Evolutionary conservation across 257 asterid species (phyloP), one percentile per base, ranked within the genome.

Genomic region (Sherardia arvensis): DNA sequence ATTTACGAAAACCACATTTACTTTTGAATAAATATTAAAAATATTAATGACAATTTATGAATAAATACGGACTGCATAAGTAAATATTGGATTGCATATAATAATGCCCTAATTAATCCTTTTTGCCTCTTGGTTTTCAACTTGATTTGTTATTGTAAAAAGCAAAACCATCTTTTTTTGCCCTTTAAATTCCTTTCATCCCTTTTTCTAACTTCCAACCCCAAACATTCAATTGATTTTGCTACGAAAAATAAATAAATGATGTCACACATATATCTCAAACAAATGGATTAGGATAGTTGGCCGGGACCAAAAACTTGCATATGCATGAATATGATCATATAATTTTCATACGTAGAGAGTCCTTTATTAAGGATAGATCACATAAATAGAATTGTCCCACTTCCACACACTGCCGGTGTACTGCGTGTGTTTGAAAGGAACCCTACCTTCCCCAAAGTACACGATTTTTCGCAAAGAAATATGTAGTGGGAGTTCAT

Each of bases 71-170:
- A n/a, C n/a, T n/a, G n/a, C n/a, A n/a, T n/a, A n/a, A n/a, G n/a
- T n/a, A n/a, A n/a, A n/a, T n/a, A n/a, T n/a, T n/a, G n/a, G n/a
- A n/a, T n/a, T n/a, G n/a, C n/a, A n/a, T n/a, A n/a, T 49, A 49
- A 49, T 6, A 20, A 49, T 26, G 7, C 25, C 56, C 56, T 26
- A n/a, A n/a, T 49, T 49, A 21, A 49, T 49, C 51, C 51, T 43
- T 43, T n/a, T 49, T 49, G 26, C 56, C 20, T 49, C 56, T n/a
- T 49, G 51, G 51, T 43, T 43, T 17, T 3, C n/a, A 43, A 43
- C 51, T 23, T 57, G 73, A 73, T 77, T 69, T 78, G 81, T 55
- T 72, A 62, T 54, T 66, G 73, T 61, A 69, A 77, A n/a, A 77
- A 76, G 71, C 48, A 25, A 53, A 55, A 30, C 55, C 22, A n/a